Evolutionary conservation across 257 asterid species (phyloP), one percentile per base, ranked within the genome.

Genomic region (Vinca minor): DNA sequence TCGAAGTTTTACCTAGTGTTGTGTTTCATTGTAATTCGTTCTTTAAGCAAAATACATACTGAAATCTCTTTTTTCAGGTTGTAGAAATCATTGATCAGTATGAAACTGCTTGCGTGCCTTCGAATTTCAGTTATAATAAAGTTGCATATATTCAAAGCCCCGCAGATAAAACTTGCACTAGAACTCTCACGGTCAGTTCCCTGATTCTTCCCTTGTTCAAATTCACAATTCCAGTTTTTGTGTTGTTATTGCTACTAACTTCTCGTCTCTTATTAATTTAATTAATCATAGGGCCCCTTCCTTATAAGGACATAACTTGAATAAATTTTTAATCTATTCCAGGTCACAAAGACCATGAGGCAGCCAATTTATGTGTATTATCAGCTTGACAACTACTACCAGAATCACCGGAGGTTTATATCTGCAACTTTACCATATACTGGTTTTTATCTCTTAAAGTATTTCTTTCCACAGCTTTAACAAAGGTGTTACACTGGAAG

Each of bases 381-480:
- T 76, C 85, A 84, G 74, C 79, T 84, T 20, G 90, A 81, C 77
- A 84, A 83, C 68, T 83, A 62, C 67, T 83, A 80, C 82, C 88
- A 83, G 68, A 83, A 83, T 71, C 88, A 83, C 49, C 83, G 88
- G 67, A 87, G 99, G 97, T 91, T 58, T 49, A 46, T 49, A 59
- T 64, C 52, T 39, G 20, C 34, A n/a, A 63, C 18, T 38, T 46
- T 55, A 31, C 17, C 59, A 42, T n/a, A n/a, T 42, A 28, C 12
- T 20, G 21, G 13, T 45, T 18, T 39, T 20, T 57, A 41, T 31
- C 25, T 5, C 46, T 26, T n/a, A n/a, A 38, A 20, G 15, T 47
- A 7, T 45, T 32, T 58, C 11, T 44, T 10, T 11, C 47, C 14
- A 7, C 38, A 31, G 34, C 23, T 64, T 45, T 1, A 18, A 35